Percentiles rank a stretch among this genome's conserved stretches.
Conservation (phyloP, 2,329 filamentous ascomycete species). For the Cadophora sp. region DNA sequence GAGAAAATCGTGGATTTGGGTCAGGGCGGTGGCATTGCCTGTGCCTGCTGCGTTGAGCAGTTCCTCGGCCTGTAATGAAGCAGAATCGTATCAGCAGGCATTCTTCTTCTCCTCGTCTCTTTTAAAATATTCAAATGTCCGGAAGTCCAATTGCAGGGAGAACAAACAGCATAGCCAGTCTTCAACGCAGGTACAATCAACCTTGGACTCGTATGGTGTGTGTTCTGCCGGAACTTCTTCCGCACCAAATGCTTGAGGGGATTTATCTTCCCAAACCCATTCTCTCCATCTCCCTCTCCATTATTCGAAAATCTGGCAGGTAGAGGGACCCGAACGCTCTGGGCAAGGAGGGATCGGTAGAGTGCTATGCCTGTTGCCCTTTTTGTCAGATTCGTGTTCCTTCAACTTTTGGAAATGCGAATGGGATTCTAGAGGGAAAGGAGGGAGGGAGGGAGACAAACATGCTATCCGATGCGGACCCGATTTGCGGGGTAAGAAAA, state of each 20-base stretch:
- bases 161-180: slow-evolving; percentile 69
- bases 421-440: not conserved
- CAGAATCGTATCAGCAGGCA: not conserved
- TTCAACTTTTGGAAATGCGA: not conserved
- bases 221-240: slow-evolving; percentile 68
- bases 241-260: slow-evolving; percentile 65
- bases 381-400: not conserved
- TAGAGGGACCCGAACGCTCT: slow-evolving; percentile 60
- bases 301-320: slow-evolving; percentile 51
- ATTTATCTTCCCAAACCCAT: slow-evolving; percentile 35
- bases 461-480: slow-evolving; percentile 59
- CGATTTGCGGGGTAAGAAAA: slow-evolving; percentile 52
- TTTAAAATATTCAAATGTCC: not conserved
- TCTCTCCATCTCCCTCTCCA: slow-evolving; percentile 2
- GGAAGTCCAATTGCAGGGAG: not conserved
- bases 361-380: slow-evolving; percentile 66
- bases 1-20: slow-evolving; percentile 45
- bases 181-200: slow-evolving; percentile 68
- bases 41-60: slow-evolving; percentile 40
- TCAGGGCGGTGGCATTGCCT: slow-evolving; percentile 32
- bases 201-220: slow-evolving; percentile 61
- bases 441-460: slow-evolving; percentile 40
- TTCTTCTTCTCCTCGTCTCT: not conserved
- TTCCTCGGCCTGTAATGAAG: slow-evolving; percentile 36
- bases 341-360: slow-evolving; percentile 71